These are phyloP conservation scores for Hortiboletus flavorubellus DNA, from an alignment of 768 basidiomycete species.

Conservation along the genomic window DNA sequence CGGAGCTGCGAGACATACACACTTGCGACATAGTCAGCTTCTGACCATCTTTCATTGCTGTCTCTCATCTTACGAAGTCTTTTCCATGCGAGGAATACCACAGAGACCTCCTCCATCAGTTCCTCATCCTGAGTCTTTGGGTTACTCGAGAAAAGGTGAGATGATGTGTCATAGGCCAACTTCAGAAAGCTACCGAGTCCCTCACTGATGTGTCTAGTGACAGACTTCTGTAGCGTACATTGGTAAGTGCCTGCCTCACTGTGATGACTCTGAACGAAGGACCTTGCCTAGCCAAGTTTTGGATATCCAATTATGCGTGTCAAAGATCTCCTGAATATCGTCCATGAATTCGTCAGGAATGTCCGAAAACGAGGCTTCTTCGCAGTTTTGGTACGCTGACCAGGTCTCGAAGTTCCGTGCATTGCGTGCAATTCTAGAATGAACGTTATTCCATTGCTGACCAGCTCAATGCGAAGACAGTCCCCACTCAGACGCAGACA, in stretches of 20 bases:
- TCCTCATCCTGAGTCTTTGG: constrained; percentile 17
- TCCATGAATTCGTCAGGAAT: constrained; percentile 38
- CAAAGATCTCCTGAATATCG: constrained; percentile 39
- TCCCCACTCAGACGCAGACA: constrained; percentile 48
- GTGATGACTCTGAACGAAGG: neutral
- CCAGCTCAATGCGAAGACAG: neutral
- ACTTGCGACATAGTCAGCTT: constrained; percentile 53
- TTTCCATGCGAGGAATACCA: constrained; percentile 45
- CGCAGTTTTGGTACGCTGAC: constrained; percentile 46
- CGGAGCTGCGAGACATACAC: constrained; percentile 37
- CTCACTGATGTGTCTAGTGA: constrained; percentile 3
- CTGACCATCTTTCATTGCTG: constrained; percentile 47
- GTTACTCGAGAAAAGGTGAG: constrained; percentile 39
- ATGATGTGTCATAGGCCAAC: constrained; percentile 33
- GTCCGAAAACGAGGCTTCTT: constrained; percentile 46
- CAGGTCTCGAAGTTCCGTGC: constrained; percentile 49
- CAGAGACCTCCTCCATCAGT: constrained; percentile 37
- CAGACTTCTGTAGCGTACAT: neutral
- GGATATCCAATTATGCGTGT: constrained; percentile 36
- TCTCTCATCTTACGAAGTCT: constrained; percentile 41
- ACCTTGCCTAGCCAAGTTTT: constrained; percentile 43
- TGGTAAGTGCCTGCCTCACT: neutral
- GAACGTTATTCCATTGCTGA: constrained; percentile 2
- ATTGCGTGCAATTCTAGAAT: constrained; percentile 46
- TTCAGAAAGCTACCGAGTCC: constrained; percentile 25